Base-by-base conservation (phyloP, 768 basidiomycete species). In the Peribolospora baueri region DNA sequence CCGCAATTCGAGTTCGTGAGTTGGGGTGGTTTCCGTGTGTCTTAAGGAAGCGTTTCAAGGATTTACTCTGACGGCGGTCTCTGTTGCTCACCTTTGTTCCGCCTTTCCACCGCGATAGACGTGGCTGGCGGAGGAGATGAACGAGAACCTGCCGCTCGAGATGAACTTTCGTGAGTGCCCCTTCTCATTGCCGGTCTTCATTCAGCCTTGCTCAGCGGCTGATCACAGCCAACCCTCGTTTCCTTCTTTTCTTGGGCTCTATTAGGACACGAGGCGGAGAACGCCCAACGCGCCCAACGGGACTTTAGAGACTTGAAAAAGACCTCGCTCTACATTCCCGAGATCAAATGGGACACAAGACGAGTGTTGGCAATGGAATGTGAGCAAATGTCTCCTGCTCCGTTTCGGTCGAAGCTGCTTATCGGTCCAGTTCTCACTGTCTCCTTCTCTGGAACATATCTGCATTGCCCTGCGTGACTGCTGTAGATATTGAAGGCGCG, bases 111-210 rank as follows among this genome's bases (percentile, higher is more conserved):
- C 3, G 48, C 36, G 48, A 49, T 7, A 4, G 41, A 80, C 79
- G 0, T 93, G 88, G 90, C 73, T 91, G 8, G 70, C 82, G 56
- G 84, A 87, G 61, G 93, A 97, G 70, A 97, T 98, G 90, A 78
- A 70, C 54, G 76, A 79, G 59, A 88, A 88, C 64, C 69, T 85
- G 39, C 87, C 86, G 0, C 81, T 82, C 61, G 90, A 97, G 68
- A 84, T 95, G 84, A 79, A 98, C 68, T 97, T 98, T 64, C 61
- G 64, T 62, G 13, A 46, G 62, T 58, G 5, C 6, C 37, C 25
- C 14, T 8, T 49, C 36, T 5, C n/a, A 9, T 39, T 38, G 50
- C 4, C 7, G 11, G 4, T 7, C 7, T 13, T 3, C 5, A 42
- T 25, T 48, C 36, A 11, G 3, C 36, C 25, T 25, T 25, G 25